Evolutionary conservation across 2,329 filamentous ascomycete genomes (phyloP), one percentile per base, ranked within the genome.

Genomic region (Colletotrichum sp.): DNA sequence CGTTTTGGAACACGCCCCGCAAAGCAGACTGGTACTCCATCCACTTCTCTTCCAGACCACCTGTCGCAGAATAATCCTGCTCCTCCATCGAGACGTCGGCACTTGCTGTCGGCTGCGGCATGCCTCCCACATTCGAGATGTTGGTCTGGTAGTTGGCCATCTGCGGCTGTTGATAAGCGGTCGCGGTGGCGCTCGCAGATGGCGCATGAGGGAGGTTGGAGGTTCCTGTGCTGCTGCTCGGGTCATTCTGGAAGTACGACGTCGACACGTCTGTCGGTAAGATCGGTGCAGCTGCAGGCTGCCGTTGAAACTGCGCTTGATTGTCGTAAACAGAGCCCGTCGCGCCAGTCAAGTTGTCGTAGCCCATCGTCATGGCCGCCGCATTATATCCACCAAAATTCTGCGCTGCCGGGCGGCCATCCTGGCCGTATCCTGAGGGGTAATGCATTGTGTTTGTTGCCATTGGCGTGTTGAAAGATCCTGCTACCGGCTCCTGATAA

Each of bases 251-350:
- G 85, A 95, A 96, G 88, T 97, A 98, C 81, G 94, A 93, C 86
- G 93, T 89, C 82, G 93, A 89, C 84, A 95, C 92, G 82, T 88
- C 87, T 75, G 86, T 80, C 55, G 92, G 87, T 84, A 96, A 89
- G 86, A 95, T 94, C 83, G 95, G 94, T 86, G 97, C 91, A 76
- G 90, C 91, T 89, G 94, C 92, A 86, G 93, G 91, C 82, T 95
- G 94, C 87, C 94, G 93, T 81, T 93, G 90, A 87, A 95, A 97
- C 82, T 93, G 93, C 86, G 92, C 90, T 83, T 93, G 91, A 82
- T 92, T 87, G 84, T 96, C 94, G 87, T 97, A 98, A 85, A 93
- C 88, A 87, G 91, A 84, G 86, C 87, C 88, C 32, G 71, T 74
- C 24, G 74, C 72, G 34, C 76, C 76, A 52, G 75, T 62, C 34